Evolutionary conservation across 805 yeast species (phyloP).

Genomic region (Metschnikowia anglica): DNA sequence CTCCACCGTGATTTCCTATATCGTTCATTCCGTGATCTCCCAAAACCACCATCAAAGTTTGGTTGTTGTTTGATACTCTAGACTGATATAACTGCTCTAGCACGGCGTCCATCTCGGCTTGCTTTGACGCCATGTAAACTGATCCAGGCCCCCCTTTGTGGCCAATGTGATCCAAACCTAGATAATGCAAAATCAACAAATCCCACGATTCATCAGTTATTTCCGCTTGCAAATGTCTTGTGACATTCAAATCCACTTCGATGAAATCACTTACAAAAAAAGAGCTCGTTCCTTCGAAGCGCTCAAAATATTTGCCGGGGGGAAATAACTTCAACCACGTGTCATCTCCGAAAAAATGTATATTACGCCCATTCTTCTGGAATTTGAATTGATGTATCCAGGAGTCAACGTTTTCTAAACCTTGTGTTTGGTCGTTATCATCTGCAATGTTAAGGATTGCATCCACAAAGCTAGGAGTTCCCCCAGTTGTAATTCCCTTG

Average conservation of each 20-base stretch:
- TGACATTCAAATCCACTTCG: conserved; percentile 90
- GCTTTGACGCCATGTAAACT: conserved; percentile 76
- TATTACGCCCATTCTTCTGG: conserved; percentile 34
- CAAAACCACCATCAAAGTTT: conserved; percentile 67
- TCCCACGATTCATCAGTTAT: conserved; percentile 66
- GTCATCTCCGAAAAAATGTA: conserved; percentile 95
- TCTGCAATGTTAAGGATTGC: conserved; percentile 94
- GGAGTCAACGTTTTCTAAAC: conserved; percentile 73
- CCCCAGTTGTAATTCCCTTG: conserved; percentile 92
- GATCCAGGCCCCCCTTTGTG: conserved; percentile 94
- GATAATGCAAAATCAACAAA: conserved; percentile 79
- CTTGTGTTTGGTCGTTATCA: conserved; percentile 70
- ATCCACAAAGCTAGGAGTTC: conserved; percentile 90
- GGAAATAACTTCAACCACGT: conserved; percentile 96
- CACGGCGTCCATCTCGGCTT: conserved; percentile 78
- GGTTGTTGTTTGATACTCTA: conserved; percentile 19
- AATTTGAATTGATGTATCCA: conserved; percentile 72
- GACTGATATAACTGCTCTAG: conserved; percentile 48
- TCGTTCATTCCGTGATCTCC: conserved; percentile 99
- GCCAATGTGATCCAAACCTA: conserved; percentile 96
- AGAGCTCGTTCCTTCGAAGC: conserved; percentile 83
- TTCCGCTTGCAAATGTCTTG: conserved; percentile 74
- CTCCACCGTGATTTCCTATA: conserved; percentile 95
- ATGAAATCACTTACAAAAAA: conserved; percentile 94
- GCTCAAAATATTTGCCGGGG: conserved; percentile 47